Base-by-base conservation (phyloP, 176 grass and related monocot genomes). In the Panicum miliaceum region DNA sequence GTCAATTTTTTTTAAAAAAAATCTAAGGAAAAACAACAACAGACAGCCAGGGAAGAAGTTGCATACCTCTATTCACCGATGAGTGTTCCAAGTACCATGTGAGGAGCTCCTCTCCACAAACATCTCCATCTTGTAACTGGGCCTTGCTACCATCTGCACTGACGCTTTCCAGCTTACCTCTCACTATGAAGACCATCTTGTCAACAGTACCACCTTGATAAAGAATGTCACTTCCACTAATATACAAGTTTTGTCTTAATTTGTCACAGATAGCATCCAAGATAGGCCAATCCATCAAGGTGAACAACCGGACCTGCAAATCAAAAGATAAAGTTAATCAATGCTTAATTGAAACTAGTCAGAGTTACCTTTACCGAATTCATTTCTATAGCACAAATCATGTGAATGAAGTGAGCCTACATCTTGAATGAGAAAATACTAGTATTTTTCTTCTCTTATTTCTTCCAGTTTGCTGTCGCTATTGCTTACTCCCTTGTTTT, bases 41-140 rank as follows among this genome's bases (percentile, higher is more conserved):
- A 40, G 57, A 2, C 6, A 56, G 23, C 1, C 13, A 66, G 13
- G 20, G 25, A 6, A 84, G n/a, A 66, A 60, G 73, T 43, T 83
- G 72, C 27, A 61, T 27, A 98, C 96, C 96, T 94, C 72, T 91
- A 78, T 95, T 90, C 9, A 52, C 86, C 32, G 94, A 95, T 84
- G 93, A 85, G 87, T 95, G 89, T 77, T 98, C 96, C 80, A 95
- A 87, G 38, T 93, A 98, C 96, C 93, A 98, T 0, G 96, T 98
- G 56, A 98, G 91, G 76, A 98, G 93, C 69, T 98, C 96, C 87
- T 98, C 96, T 69, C 91, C 96, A 84, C 96, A 98, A 62, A 98
- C 91, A 81, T 95, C 93, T 88, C 96, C 96, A 53, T 95, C 93
- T 23, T 93, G 87, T 51, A 98, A 88, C 0, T 80, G 85, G 64